Percentiles rank a stretch among this genome's conserved stretches.
phyloP scores from a whole-genome alignment of 2,329 filamentous ascomycete genomes.

The Thielaviopsis ethacetica region DNA sequence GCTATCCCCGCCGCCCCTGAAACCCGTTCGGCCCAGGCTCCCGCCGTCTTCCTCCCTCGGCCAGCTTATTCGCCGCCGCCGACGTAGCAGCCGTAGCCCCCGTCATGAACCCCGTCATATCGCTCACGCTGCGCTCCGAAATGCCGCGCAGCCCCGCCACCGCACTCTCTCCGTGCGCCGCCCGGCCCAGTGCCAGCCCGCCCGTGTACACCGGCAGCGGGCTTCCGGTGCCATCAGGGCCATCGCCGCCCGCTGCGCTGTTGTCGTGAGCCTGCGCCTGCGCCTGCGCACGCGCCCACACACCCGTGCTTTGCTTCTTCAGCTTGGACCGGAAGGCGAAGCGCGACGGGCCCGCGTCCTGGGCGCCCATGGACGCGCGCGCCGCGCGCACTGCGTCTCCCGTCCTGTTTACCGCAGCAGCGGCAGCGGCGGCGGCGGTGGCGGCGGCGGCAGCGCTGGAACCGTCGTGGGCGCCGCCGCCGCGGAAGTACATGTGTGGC shows the following conservation, averaged over 20 bases:
- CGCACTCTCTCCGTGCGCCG: not conserved
- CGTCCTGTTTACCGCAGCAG: too few species aligned
- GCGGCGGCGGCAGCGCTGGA: not conserved
- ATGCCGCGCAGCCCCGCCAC: not conserved
- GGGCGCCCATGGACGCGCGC: constrained; percentile 2
- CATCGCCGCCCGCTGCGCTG: not conserved
- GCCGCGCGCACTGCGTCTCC: not conserved
- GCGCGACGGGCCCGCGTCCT: not conserved
- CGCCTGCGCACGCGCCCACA: constrained; percentile 2
- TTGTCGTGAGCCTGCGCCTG: not conserved
- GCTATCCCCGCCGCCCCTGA: constrained; percentile 4
- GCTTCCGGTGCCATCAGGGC: too few species aligned
- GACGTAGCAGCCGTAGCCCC: not conserved
- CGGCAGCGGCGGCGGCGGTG: not conserved
- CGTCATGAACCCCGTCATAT: not conserved
- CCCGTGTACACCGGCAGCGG: too few species aligned
- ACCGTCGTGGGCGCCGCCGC: not conserved
- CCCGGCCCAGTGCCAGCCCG: too few species aligned
- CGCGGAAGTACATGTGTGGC: not conserved
- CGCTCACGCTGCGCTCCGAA: not conserved
- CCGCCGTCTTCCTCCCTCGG: not conserved
- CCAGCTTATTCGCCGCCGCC: not conserved
- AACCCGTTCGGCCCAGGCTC: not conserved
- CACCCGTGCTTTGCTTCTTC: not conserved
- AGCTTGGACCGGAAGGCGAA: constrained; percentile 5